A percentile compares a stretch with the other conserved stretches of the same genome.
These are phyloP conservation scores for Thuja plicata DNA, from an alignment of 83 land plant genomes.

Conservation along the genomic window DNA sequence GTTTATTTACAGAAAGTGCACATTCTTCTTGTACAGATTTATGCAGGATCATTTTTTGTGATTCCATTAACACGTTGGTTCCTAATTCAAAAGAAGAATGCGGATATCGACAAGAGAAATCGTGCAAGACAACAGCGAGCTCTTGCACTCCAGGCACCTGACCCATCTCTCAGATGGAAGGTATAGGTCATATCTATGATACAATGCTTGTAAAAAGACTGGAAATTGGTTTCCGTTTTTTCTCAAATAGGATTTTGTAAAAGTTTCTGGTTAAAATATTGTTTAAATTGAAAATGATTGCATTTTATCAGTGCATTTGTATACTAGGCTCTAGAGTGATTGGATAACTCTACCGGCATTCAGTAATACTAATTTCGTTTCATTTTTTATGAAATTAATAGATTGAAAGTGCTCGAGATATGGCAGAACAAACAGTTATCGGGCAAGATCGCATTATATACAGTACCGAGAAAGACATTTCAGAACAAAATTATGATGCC, in stretches of 20 bases:
- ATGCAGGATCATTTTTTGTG: conserved; percentile 77
- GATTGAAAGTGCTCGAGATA: conserved; percentile 71
- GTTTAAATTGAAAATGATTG: not conserved
- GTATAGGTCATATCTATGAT: conserved; percentile 26
- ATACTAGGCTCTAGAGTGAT: not conserved
- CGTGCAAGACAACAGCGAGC: conserved; percentile 47
- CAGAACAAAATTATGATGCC: conserved; percentile 65
- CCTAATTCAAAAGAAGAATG: conserved; percentile 43
- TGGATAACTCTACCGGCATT: not conserved
- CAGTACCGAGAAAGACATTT: conserved; percentile 53
- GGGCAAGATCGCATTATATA: conserved; percentile 68
- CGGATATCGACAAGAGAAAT: conserved; percentile 56
- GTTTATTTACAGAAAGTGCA: not conserved
- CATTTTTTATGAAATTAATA: conserved; percentile 21
- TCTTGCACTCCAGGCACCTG: conserved; percentile 49
- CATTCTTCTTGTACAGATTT: conserved; percentile 39
- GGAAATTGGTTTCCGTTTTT: not conserved
- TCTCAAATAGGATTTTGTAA: not conserved
- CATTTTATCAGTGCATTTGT: not conserved
- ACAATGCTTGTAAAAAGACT: not conserved
- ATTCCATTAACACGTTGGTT: conserved; percentile 75
- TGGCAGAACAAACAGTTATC: conserved; percentile 65
- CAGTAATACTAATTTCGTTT: not conserved
- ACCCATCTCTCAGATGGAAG: conserved; percentile 54
- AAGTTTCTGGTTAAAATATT: not conserved